phyloP scores from a whole-genome alignment of 2,329 filamentous ascomycete genomes.

The Talaromyces amestolkiae region DNA sequence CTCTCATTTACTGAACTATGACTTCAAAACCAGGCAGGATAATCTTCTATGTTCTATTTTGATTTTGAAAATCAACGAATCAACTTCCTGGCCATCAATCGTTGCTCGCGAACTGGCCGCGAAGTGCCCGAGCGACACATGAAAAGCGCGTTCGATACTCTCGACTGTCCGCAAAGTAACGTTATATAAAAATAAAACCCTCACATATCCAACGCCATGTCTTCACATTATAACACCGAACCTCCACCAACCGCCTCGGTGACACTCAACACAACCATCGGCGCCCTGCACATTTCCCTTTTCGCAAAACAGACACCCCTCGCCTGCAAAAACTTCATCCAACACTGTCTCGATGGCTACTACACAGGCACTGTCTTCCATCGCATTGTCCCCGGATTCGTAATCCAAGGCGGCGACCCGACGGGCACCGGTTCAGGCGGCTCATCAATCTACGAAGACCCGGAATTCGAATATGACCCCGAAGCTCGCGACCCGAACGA shows the following conservation, averaged over 20 bases:
- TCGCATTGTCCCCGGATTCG: conserved; percentile 84
- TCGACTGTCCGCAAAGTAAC: neutral
- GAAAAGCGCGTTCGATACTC: neutral
- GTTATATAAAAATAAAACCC: neutral
- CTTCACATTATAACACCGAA: conserved; percentile 87
- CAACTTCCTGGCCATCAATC: neutral
- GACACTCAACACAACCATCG: conserved; percentile 82
- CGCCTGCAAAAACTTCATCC: conserved; percentile 90
- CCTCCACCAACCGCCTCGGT: conserved; percentile 91
- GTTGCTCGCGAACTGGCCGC: neutral
- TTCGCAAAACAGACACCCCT: conserved; percentile 93
- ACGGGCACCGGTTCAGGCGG: conserved; percentile 90
- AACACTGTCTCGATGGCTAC: conserved; percentile 91
- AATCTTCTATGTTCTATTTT: neutral
- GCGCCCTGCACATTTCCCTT: conserved; percentile 86
- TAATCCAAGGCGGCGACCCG: conserved; percentile 91
- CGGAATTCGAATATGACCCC: conserved; percentile 55
- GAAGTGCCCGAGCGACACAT: neutral
- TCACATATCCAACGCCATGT: conserved; percentile 52
- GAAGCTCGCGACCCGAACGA: conserved; percentile 47
- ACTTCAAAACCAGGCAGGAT: no score
- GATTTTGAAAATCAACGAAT: neutral
- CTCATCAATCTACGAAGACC: conserved; percentile 83
- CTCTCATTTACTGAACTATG: neutral
- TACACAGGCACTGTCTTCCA: conserved; percentile 94